Evolutionary conservation across 208 protist species (phyloP), one percentile per base, ranked within the genome.

Genomic region (Angomonas ambiguus): DNA sequence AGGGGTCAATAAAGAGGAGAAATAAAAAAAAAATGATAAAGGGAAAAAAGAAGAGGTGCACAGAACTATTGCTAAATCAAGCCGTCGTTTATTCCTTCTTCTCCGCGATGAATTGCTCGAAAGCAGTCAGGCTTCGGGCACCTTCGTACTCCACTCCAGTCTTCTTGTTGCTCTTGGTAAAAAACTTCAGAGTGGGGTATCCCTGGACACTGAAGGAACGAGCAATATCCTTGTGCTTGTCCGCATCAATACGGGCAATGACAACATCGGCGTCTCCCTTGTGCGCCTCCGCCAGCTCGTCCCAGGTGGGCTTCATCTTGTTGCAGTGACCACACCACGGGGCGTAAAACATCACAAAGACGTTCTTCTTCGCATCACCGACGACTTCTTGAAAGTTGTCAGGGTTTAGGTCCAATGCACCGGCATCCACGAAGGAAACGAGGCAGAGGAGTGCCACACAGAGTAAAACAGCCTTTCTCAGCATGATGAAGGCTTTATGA

Each of bases 301-400:
- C 71, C 81, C 85, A 97, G 24, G 83, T 84, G 53, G 95, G 93
- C 68, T 80, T 88, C 71, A 98, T 85, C 61, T 82, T 74, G 51
- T 96, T 91, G 92, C 97, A 99, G 83, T 98, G 96, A 27, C 92
- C 93, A 63, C 97, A 99, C 97, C 97, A 99, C 56, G 95, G 91
- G 25, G 96, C 97, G 77, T 98, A 98, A 67, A 98, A 98, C 74
- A 98, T 87, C 30, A 98, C 89, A 51, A 98, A 97, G 0, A 98
- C 95, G 64, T 97, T 80, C 69, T 98, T 97, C 11, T 62, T 79
- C 1, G 72, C 55, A 45, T 98, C 82, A 8, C 93, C 68, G 11
- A 97, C 91, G 33, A 94, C 72, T 0, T 33, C 49, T 33, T 97
- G 68, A 70, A 94, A 97, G 62, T 85, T 96, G 8, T 79, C 63